Conservation (phyloP, 2,329 filamentous ascomycete genomes). For the Aspergillus udagawae region DNA sequence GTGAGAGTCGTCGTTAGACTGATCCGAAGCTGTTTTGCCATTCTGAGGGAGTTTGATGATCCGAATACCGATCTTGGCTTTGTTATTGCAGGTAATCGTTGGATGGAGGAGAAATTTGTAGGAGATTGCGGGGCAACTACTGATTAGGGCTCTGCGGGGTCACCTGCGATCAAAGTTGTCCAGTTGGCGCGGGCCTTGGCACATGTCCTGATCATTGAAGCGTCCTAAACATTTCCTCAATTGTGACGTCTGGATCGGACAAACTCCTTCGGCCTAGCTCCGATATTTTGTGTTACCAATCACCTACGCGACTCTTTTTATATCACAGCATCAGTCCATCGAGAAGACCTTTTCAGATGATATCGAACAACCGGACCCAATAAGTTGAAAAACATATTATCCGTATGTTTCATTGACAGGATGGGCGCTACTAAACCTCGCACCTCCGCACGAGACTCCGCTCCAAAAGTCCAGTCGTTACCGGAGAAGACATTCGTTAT, state of each 20-base stretch:
- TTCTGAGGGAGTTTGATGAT: conserved; percentile 10
- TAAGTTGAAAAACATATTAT: not conserved
- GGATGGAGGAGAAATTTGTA: conserved; percentile 22
- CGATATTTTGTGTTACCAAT: conserved; percentile 2
- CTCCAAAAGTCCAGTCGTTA: conserved; percentile 46
- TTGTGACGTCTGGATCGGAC: conserved; percentile 9
- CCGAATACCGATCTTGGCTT: not conserved
- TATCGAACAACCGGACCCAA: not conserved
- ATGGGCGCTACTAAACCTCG: conserved; percentile 36
- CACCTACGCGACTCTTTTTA: not conserved
- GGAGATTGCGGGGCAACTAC: conserved; percentile 23
- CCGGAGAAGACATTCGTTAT: conserved; percentile 73
- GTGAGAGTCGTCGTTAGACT: conserved; percentile 32
- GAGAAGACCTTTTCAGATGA: not conserved
- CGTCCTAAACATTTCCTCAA: conserved; percentile 15
- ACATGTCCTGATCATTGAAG: conserved; percentile 8
- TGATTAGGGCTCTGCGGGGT: conserved; percentile 31
- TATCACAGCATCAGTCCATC: not conserved
- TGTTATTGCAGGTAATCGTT: not conserved
- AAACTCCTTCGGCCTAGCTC: conserved; percentile 9
- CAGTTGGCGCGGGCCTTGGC: conserved; percentile 14
- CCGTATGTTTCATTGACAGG: not conserved
- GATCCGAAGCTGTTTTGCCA: conserved; percentile 29
- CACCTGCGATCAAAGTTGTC: conserved; percentile 13
- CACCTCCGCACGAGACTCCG: conserved; percentile 49